Evolutionary conservation across 345 rosid species (phyloP).

Genomic region (Conringia planisiliqua): DNA sequence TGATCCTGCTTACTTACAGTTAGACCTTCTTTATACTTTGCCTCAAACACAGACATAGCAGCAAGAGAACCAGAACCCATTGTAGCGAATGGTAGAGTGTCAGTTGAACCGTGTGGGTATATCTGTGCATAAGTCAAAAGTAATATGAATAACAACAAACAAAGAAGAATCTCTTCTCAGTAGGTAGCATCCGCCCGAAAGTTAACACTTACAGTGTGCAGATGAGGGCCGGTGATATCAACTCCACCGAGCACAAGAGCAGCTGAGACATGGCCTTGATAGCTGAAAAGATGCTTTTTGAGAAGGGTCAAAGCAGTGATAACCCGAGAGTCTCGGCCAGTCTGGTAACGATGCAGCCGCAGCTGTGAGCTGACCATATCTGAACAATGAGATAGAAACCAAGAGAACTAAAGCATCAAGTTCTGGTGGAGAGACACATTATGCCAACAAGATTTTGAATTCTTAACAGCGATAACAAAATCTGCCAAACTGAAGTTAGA

Average conservation of each 20-base stretch:
- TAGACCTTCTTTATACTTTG: slow-evolving; percentile 73
- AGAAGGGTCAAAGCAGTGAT: slow-evolving; percentile 80
- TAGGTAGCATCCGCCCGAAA: not conserved
- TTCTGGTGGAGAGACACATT: not conserved
- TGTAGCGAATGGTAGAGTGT: slow-evolving; percentile 82
- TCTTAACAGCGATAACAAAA: not conserved
- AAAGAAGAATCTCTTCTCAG: not conserved
- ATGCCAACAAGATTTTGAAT: not conserved
- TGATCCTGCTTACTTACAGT: slow-evolving; percentile 45
- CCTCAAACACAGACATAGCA: slow-evolving; percentile 79
- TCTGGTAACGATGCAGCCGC: slow-evolving; percentile 71
- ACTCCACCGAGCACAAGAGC: slow-evolving; percentile 89
- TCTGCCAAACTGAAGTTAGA: not conserved
- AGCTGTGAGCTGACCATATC: slow-evolving; percentile 93
- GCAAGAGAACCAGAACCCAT: slow-evolving; percentile 96
- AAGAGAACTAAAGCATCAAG: not conserved
- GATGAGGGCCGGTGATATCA: slow-evolving; percentile 79
- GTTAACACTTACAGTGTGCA: slow-evolving; percentile 59
- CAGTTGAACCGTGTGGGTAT: slow-evolving; percentile 85
- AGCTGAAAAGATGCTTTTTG: slow-evolving; percentile 79
- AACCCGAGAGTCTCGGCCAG: slow-evolving; percentile 79
- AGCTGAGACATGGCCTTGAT: slow-evolving; percentile 74
- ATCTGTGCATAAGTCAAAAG: slow-evolving; percentile 42
- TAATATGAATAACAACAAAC: not conserved
- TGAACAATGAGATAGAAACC: slow-evolving; percentile 15